phyloP scores from a whole-genome alignment of 2,329 filamentous ascomycete species.

The Fusarium sp. region DNA sequence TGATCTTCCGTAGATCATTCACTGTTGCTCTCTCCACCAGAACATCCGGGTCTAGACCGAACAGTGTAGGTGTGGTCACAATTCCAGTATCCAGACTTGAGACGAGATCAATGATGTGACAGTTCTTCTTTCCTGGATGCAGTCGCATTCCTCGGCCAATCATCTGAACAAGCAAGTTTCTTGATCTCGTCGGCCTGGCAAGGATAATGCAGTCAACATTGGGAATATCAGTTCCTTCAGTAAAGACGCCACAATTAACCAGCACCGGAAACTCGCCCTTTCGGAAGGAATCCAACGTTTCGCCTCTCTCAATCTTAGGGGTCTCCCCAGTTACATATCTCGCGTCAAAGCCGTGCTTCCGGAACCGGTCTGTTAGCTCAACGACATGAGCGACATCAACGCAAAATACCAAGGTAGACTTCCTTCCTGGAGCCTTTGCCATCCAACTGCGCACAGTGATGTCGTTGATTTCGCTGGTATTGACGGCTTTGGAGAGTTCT shows the following conservation, averaged over 20 bases:
- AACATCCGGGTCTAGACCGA: constrained; percentile 89
- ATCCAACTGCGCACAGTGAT: constrained; percentile 90
- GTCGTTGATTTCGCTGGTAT: constrained; percentile 85
- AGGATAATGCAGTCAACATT: constrained; percentile 96
- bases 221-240: constrained; percentile 97
- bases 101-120: constrained; percentile 97
- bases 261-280: constrained; percentile 85
- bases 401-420: constrained; percentile 94
- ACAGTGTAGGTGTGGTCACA: constrained; percentile 90
- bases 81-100: constrained; percentile 87
- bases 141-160: constrained; percentile 94
- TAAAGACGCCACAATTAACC: constrained; percentile 96
- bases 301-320: constrained; percentile 74
- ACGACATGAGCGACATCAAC: constrained; percentile 89
- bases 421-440: constrained; percentile 78
- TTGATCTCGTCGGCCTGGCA: constrained; percentile 88
- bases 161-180: constrained; percentile 97
- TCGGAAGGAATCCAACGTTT: constrained; percentile 83
- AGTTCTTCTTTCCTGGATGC: constrained; percentile 84
- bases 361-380: constrained; percentile 82
- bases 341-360: constrained; percentile 84
- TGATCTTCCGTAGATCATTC: constrained; percentile 72
- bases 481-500: constrained; percentile 86
- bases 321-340: constrained; percentile 90
- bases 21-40: constrained; percentile 78